These are phyloP conservation scores for Globisporangium irregulare DNA, from an alignment of 352 stramenopile genomes.

Conservation along the genomic window DNA sequence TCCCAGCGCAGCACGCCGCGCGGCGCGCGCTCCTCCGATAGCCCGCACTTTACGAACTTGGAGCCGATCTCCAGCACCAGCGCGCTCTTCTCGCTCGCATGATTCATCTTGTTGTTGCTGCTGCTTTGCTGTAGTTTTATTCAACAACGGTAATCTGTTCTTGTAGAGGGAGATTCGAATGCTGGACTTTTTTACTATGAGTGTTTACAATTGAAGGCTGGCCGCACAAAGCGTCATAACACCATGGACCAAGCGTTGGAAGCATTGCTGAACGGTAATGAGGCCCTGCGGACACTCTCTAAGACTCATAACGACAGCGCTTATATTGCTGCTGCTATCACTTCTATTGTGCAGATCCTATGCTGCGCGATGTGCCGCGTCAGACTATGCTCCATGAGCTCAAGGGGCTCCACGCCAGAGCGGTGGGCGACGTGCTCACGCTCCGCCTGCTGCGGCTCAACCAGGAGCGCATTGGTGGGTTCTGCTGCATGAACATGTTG, in stretches of 20 bases:
- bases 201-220: background rate
- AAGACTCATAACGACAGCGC: background rate
- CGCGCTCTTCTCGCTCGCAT: constrained; percentile 46
- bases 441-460: constrained; percentile 19
- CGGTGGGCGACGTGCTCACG: constrained; percentile 16
- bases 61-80: constrained; percentile 79
- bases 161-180: constrained; percentile 13
- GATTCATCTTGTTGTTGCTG: constrained; percentile 15
- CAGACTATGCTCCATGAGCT: constrained; percentile 17
- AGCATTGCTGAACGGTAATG: constrained; percentile 15
- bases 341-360: constrained; percentile 14
- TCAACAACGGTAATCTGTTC: background rate
- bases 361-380: constrained; percentile 14
- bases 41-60: constrained; percentile 62
- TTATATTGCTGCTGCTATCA: background rate
- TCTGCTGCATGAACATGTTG: background rate
- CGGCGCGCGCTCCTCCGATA: constrained; percentile 74
- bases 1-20: constrained; percentile 67
- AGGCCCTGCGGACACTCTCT: background rate
- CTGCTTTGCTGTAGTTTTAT: background rate
- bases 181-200: background rate
- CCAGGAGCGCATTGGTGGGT: constrained; percentile 13
- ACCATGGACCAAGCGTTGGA: constrained; percentile 17
- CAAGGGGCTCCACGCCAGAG: constrained; percentile 14
- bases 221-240: background rate